These are phyloP conservation scores for Pleurotus giganteus DNA, from an alignment of 768 basidiomycete species.

Conservation along the genomic window DNA sequence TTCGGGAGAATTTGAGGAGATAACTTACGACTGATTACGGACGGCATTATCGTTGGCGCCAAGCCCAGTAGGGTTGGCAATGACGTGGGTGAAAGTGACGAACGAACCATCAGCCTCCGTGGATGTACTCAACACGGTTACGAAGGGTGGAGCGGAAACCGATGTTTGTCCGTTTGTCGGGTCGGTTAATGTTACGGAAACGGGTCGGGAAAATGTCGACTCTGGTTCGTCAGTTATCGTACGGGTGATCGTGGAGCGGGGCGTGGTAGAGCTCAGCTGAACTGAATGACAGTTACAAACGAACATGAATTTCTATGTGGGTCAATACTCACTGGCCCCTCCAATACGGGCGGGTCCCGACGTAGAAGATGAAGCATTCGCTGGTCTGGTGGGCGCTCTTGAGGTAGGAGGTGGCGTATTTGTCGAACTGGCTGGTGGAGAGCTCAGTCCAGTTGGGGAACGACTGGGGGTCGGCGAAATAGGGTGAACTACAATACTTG, in stretches of 20 bases:
- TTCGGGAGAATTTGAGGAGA: neutral
- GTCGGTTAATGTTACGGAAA: slow-evolving; percentile 39
- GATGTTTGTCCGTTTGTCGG: slow-evolving; percentile 32
- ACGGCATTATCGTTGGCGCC: slow-evolving; percentile 17
- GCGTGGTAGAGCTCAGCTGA: neutral
- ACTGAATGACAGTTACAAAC: neutral
- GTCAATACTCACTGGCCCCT: neutral
- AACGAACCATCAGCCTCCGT: slow-evolving; percentile 42
- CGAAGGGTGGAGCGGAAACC: slow-evolving; percentile 41
- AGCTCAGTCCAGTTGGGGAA: too few species aligned
- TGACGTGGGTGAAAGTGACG: slow-evolving; percentile 49
- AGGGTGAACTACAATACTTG: neutral
- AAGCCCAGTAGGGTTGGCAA: slow-evolving; percentile 46
- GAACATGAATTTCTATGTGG: neutral
- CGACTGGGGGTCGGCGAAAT: neutral
- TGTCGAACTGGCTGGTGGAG: neutral
- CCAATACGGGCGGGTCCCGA: neutral
- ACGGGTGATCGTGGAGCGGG: slow-evolving; percentile 25
- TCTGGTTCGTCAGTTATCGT: slow-evolving; percentile 39
- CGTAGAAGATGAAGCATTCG: neutral
- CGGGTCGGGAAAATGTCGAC: slow-evolving; percentile 43
- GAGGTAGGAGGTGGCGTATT: neutral
- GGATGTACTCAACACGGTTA: slow-evolving; percentile 46
- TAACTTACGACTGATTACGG: slow-evolving; percentile 25
- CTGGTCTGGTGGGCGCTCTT: neutral